A percentile compares a stretch with the other conserved stretches of the same genome.
These are phyloP conservation scores for Sclerotinia borealis DNA, from an alignment of 2,329 filamentous ascomycete species.

Conservation along the genomic window DNA sequence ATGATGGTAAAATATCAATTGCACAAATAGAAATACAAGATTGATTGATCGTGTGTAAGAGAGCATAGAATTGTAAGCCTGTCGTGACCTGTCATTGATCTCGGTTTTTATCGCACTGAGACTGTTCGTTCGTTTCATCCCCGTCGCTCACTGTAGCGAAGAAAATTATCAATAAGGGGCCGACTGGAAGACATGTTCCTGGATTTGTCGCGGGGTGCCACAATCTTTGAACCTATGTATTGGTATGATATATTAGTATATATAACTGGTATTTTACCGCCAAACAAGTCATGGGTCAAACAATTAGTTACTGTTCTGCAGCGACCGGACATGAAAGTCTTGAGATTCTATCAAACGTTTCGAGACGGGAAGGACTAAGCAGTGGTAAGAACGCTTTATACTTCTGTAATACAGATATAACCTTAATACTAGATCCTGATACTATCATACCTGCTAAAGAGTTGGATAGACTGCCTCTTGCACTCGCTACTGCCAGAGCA, in stretches of 20 bases:
- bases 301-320: too few species aligned
- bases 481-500: background rate
- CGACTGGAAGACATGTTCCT: background rate
- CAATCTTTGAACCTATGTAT: background rate
- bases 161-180: background rate
- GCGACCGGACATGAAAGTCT: background rate
- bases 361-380: background rate
- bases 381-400: background rate
- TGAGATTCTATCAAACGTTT: background rate
- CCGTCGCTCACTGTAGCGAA: too few species aligned
- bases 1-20: too few species aligned
- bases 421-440: slow-evolving; percentile 1
- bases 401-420: background rate
- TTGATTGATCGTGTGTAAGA: too few species aligned
- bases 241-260: background rate
- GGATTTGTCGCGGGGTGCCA: background rate
- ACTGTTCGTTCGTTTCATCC: too few species aligned
- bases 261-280: background rate
- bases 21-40: too few species aligned
- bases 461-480: slow-evolving; percentile 1
- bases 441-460: background rate
- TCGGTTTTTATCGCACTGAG: too few species aligned
- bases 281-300: too few species aligned
- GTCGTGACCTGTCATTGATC: too few species aligned
- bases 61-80: too few species aligned